These are phyloP conservation scores for Porphyrellus sp. DNA, from an alignment of 1,284 basidiomycete genomes.

Conservation along the genomic window DNA sequence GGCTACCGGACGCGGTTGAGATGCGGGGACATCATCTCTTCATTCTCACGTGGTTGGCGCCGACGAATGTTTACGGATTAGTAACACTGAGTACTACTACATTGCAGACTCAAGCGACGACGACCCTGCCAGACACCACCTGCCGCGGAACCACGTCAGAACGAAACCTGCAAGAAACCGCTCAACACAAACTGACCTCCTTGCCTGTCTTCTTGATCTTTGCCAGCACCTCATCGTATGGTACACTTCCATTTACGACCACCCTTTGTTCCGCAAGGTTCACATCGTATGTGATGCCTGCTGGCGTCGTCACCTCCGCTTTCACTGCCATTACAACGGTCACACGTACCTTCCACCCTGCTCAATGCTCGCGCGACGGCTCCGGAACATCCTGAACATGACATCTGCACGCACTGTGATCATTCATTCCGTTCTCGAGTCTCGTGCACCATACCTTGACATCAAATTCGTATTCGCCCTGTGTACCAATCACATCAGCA, in stretches of 20 bases:
- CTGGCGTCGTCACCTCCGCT: constrained; percentile 3
- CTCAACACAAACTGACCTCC: constrained; percentile 44
- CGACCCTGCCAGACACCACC: constrained; percentile 13
- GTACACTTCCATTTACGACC: constrained; percentile 57
- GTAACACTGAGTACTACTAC: too few species aligned
- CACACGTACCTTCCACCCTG: constrained; percentile 58
- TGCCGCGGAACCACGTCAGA: neutral
- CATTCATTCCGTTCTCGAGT: neutral
- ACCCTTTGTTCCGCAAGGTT: constrained; percentile 71
- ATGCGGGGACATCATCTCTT: too few species aligned
- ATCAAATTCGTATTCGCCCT: constrained; percentile 30
- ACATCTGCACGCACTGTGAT: constrained; percentile 65
- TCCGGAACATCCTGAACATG: constrained; percentile 77
- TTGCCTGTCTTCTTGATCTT: constrained; percentile 90
- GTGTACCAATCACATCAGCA: constrained; percentile 6
- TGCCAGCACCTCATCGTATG: constrained; percentile 65
- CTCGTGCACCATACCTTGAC: constrained; percentile 27
- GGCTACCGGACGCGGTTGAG: too few species aligned
- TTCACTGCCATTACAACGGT: neutral
- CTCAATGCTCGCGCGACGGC: constrained; percentile 72
- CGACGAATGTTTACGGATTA: neutral
- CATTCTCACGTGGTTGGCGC: neutral
- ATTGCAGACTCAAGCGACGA: neutral
- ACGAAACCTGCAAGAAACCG: neutral
- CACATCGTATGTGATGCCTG: constrained; percentile 62